Base-by-base conservation (phyloP, 176 grass and related monocot genomes). In the Cocos nucifera region DNA sequence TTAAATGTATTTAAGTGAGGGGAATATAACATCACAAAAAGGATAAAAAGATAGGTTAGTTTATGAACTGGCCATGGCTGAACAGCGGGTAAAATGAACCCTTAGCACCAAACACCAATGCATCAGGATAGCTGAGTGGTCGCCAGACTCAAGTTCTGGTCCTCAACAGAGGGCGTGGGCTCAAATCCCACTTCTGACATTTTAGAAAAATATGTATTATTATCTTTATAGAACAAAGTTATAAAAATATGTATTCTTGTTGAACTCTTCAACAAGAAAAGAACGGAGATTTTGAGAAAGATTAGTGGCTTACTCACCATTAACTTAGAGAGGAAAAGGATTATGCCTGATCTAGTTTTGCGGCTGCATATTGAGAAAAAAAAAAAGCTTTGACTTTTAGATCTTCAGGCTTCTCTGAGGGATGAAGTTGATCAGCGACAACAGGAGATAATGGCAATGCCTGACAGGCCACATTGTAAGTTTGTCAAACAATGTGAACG, bases 121-220 rank as follows among this genome's bases (percentile, higher is more conserved):
- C 0, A 86, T 91, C 87, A 88, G 92, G 87, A 91, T 91, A 87
- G 87, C 92, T 76, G 92, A 97, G 84, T 88, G 87, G 92, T 97
- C 93, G 93, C 84, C 87, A 92, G 87, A 92, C 93, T 98, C 93
- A 92, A 98, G 93, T 98, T 98, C 87, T 98, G 93, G 87, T 98
- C 79, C 78, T 98, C 87, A 62, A 29, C 67, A 82, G 79, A 30
- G 28, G 28, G 5, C 28, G 28, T 30, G 28, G 28, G 28, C 1
- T 30, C 26, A 27, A 27, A 27, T 27, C 26, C 26, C 26, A 27
- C 26, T 27, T 27, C 28, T 30, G 28, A 30, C 28, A 30, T 30
- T 30, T 28, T 28, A 28, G 3, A 21, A 21, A 21, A 21, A 21
- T n/a, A n/a, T n/a, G n/a, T n/a, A n/a, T n/a, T n/a, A 21, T 21